These are phyloP conservation scores for Alternaria ethzedia DNA, from an alignment of 2,329 filamentous ascomycete species.

Conservation along the genomic window DNA sequence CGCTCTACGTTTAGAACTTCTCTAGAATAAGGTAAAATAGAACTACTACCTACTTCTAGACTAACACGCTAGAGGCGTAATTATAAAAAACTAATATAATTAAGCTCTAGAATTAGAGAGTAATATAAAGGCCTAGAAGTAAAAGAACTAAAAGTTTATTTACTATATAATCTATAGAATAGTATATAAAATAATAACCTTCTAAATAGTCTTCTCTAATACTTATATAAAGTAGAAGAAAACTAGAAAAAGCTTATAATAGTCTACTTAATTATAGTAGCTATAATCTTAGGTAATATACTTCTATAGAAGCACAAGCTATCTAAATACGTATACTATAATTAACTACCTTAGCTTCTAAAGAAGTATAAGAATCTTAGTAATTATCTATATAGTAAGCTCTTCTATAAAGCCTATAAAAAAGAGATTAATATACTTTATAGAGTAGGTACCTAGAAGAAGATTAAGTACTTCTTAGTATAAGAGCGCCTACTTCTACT, in stretches of 20 bases:
- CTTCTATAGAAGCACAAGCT: background rate
- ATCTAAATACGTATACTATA: background rate
- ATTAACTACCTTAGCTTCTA: background rate
- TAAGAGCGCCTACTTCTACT: background rate
- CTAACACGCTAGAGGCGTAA: too few relatives aligned
- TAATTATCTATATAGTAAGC: too few relatives aligned
- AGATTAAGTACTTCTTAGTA: background rate
- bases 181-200: background rate
- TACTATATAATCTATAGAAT: background rate
- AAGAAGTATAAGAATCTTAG: background rate
- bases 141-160: background rate
- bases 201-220: background rate
- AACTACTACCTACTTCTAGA: background rate
- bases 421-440: background rate
- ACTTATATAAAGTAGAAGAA: background rate
- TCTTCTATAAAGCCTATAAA: background rate
- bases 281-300: background rate
- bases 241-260: background rate
- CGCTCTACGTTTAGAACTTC: too few relatives aligned
- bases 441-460: background rate
- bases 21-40: background rate
- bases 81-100: background rate
- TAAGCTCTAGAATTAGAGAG: background rate
- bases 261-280: too few relatives aligned
- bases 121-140: background rate